These are phyloP conservation scores for Clarkia xantiana DNA, from an alignment of 345 rosid species.

Conservation along the genomic window DNA sequence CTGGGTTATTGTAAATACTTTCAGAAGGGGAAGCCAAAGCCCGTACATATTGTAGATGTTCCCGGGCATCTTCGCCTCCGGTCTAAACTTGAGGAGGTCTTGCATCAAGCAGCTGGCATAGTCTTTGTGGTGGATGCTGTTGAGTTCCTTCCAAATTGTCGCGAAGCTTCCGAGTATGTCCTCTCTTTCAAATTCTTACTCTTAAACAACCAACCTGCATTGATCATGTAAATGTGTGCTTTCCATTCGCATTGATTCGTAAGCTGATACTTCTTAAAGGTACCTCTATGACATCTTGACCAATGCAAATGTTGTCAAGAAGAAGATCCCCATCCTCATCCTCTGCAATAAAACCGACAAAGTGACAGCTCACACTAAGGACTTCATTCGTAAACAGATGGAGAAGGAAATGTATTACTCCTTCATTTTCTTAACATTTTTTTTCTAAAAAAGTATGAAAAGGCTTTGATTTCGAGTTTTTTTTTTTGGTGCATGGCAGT, in stretches of 20 bases:
- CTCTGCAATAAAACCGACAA: slow-evolving; percentile 91
- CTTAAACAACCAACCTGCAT: no score
- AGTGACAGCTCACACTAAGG: slow-evolving; percentile 89
- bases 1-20: background rate
- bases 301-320: slow-evolving; percentile 54
- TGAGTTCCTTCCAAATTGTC: slow-evolving; percentile 76
- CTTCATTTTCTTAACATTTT: background rate
- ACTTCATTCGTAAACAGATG: slow-evolving; percentile 74
- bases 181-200: background rate
- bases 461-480: slow-evolving; percentile 1
- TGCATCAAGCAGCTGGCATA: slow-evolving; percentile 76
- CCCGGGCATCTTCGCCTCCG: slow-evolving; percentile 91
- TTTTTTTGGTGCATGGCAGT: slow-evolving; percentile 17
- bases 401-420: slow-evolving; percentile 82
- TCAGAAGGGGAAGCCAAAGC: slow-evolving; percentile 59
- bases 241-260: no score
- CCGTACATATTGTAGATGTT: slow-evolving; percentile 81
- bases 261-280: slow-evolving; percentile 21
- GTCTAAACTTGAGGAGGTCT: slow-evolving; percentile 63
- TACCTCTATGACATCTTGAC: slow-evolving; percentile 85
- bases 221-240: no score
- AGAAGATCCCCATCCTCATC: slow-evolving; percentile 61
- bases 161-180: slow-evolving; percentile 61
- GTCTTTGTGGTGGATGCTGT: slow-evolving; percentile 79
- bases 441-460: background rate